phyloP scores from a whole-genome alignment of 192 early-diverging fungal species.

The Coemansia sp. region DNA sequence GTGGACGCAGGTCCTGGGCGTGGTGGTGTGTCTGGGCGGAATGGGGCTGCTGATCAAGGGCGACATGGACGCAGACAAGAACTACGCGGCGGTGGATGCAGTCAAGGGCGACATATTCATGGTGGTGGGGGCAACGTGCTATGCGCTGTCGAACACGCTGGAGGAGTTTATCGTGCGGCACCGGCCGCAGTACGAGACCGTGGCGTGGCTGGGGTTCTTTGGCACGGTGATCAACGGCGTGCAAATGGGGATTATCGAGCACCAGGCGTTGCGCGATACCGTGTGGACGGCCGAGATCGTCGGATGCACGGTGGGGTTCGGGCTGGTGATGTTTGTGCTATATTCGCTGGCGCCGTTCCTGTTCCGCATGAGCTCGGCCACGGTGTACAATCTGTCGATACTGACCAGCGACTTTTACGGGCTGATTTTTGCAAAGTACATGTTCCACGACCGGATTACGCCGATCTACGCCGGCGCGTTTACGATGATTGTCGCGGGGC shows the following conservation, averaged over 20 bases:
- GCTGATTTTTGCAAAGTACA: constrained; percentile 66
- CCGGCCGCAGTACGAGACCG: constrained; percentile 68
- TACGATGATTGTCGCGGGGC: constrained; percentile 60
- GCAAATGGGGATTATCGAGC: constrained; percentile 68
- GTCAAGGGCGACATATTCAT: constrained; percentile 71
- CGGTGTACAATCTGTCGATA: constrained; percentile 73
- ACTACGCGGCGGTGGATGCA: constrained; percentile 54
- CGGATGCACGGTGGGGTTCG: constrained; percentile 62
- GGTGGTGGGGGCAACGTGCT: constrained; percentile 67
- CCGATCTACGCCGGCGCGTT: constrained; percentile 67
- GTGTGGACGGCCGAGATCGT: constrained; percentile 55
- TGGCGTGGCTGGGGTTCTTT: constrained; percentile 70
- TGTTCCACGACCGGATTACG: constrained; percentile 61
- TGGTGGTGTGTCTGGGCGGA: constrained; percentile 63
- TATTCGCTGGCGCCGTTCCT: constrained; percentile 69
- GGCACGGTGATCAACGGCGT: constrained; percentile 68
- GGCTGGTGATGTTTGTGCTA: constrained; percentile 64
- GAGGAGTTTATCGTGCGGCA: constrained; percentile 73
- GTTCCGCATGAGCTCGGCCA: constrained; percentile 66
- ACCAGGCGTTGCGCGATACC: constrained; percentile 47
- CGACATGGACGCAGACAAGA: constrained; percentile 61
- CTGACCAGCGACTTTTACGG: constrained; percentile 79
- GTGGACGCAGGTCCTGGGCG: constrained; percentile 65
- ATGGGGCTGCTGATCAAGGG: constrained; percentile 64
- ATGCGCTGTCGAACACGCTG: constrained; percentile 67